phyloP scores from a whole-genome alignment of 768 basidiomycete species.

The Phaffia australis region DNA sequence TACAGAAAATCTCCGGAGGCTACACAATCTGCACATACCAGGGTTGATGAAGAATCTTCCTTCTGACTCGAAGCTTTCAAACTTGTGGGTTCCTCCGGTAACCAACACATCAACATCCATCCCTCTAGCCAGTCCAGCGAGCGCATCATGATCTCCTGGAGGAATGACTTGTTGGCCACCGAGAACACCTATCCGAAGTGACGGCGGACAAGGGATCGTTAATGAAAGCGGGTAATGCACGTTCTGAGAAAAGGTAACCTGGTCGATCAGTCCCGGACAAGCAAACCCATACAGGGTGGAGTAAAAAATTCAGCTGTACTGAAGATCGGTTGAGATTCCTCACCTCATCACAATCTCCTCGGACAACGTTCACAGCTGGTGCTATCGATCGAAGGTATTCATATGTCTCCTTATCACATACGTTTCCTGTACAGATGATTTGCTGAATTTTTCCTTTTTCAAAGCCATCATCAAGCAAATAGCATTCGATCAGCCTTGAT shows the following conservation, averaged over 20 bases:
- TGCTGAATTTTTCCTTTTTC: constrained; percentile 89
- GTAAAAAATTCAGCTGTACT: not conserved
- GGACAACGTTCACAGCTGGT: constrained; percentile 79
- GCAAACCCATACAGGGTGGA: not conserved
- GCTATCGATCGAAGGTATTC: constrained; percentile 92
- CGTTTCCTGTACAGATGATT: constrained; percentile 93
- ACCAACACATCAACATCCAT: constrained; percentile 97
- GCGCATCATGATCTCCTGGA: constrained; percentile 72
- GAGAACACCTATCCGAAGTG: constrained; percentile 81
- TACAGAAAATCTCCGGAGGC: not conserved
- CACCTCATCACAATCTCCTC: constrained; percentile 94
- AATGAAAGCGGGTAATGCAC: constrained; percentile 16
- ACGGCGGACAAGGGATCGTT: constrained; percentile 20
- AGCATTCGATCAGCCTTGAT: not conserved
- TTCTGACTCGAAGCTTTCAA: constrained; percentile 87
- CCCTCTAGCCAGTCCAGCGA: constrained; percentile 75
- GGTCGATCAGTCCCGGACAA: not conserved
- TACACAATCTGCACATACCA: constrained; percentile 16
- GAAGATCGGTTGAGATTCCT: constrained; percentile 26
- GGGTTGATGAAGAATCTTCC: constrained; percentile 87
- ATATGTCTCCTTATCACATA: constrained; percentile 93
- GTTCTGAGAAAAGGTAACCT: not conserved
- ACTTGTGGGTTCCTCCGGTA: constrained; percentile 91
- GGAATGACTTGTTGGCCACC: constrained; percentile 74
- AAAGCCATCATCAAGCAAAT: not conserved